Evolutionary conservation across 2,329 filamentous ascomycete species (phyloP).

Genomic region (Alternaria ventricosa): DNA sequence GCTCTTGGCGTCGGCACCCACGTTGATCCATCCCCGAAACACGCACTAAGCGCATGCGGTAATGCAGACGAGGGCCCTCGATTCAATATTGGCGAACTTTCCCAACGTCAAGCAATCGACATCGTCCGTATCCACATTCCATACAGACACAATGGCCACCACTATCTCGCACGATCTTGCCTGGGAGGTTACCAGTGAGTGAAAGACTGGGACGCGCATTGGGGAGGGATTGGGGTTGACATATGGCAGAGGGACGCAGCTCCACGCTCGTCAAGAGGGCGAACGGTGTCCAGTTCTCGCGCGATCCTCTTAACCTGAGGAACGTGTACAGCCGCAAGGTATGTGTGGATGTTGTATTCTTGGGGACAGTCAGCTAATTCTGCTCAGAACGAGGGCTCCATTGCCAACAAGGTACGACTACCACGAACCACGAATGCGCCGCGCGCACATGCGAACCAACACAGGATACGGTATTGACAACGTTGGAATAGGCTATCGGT

Average conservation of each 20-base stretch:
- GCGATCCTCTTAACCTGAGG: constrained; percentile 89
- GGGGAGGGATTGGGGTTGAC: constrained; percentile 18
- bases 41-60: constrained; percentile 35
- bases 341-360: constrained; percentile 29
- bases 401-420: constrained; percentile 82
- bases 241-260: constrained; percentile 77
- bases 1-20: constrained; percentile 14
- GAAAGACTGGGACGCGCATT: constrained; percentile 7
- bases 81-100: constrained; percentile 32
- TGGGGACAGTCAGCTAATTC: constrained; percentile 30
- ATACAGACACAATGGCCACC: constrained; percentile 55
- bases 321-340: constrained; percentile 95
- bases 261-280: constrained; percentile 90
- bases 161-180: constrained; percentile 86
- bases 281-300: constrained; percentile 88
- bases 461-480: constrained; percentile 11
- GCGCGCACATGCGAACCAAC: background rate
- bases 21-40: constrained; percentile 29
- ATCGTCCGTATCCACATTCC: constrained; percentile 35
- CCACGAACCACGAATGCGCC: constrained; percentile 15
- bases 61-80: constrained; percentile 35
- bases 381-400: constrained; percentile 82
- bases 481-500: constrained; percentile 73
- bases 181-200: constrained; percentile 96
- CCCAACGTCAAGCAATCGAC: constrained; percentile 23